Percentiles rank a stretch among this genome's conserved stretches.
Evolutionary conservation across 2,329 filamentous ascomycete species (phyloP).

Genomic region (Fusarium setosum): DNA sequence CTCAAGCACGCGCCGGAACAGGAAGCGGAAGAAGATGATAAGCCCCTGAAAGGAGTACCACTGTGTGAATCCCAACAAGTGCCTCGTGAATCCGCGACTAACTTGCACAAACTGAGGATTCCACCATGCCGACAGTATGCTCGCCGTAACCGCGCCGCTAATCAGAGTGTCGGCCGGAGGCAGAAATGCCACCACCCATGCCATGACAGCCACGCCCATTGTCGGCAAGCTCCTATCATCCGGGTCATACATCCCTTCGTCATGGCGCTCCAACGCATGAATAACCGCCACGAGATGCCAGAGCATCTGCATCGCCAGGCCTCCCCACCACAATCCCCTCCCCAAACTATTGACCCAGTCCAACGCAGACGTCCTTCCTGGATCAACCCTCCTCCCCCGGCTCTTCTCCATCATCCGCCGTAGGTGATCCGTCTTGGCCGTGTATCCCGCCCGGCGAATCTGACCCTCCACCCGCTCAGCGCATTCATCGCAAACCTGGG

Average conservation of each 20-base stretch:
- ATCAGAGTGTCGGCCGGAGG: slow-evolving; percentile 56
- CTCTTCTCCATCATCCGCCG: slow-evolving; percentile 79
- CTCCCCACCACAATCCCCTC: slow-evolving; percentile 61
- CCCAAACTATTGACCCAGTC: slow-evolving; percentile 57
- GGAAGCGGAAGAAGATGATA: slow-evolving; percentile 65
- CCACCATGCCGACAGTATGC: slow-evolving; percentile 71
- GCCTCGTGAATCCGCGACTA: slow-evolving; percentile 68
- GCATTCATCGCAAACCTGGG: slow-evolving; percentile 87
- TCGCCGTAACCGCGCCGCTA: slow-evolving; percentile 60
- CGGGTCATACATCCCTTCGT: slow-evolving; percentile 48
- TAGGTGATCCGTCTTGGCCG: slow-evolving; percentile 84
- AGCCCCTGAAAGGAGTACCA: slow-evolving; percentile 76
- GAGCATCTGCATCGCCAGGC: slow-evolving; percentile 57
- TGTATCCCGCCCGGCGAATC: slow-evolving; percentile 79
- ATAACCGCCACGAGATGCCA: slow-evolving; percentile 59
- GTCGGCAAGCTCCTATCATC: slow-evolving; percentile 42
- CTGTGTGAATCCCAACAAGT: slow-evolving; percentile 68
- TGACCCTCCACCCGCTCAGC: slow-evolving; percentile 77
- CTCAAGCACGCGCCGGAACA: slow-evolving; percentile 57
- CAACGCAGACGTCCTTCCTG: slow-evolving; percentile 49
- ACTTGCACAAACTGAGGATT: slow-evolving; percentile 74
- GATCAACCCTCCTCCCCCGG: slow-evolving; percentile 48
- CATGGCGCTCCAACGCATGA: slow-evolving; percentile 39
- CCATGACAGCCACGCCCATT: slow-evolving; percentile 22
- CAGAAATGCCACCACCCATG: slow-evolving; percentile 44